A percentile compares a stretch with the other conserved stretches of the same genome.
Conservation (phyloP, 306 rosid genomes). For the Sechiopsis laciniata region DNA sequence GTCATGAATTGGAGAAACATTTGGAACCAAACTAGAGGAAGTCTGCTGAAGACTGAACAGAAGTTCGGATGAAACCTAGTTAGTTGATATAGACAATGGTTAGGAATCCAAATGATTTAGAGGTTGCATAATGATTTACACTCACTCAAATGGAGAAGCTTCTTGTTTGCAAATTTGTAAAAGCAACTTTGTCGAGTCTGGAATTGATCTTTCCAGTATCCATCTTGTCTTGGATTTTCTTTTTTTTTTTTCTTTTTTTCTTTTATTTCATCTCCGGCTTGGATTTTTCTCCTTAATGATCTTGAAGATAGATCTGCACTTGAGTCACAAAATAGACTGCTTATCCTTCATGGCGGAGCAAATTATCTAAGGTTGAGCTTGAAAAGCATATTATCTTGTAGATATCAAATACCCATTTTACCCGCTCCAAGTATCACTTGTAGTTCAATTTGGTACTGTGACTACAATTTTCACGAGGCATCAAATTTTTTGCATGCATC, state of each 20-base stretch:
- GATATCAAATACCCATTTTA: background rate
- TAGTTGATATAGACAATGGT: background rate
- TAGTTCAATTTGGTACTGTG: background rate
- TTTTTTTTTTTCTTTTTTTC: background rate
- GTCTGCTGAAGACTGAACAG: background rate
- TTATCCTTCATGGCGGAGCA: conserved; percentile 1
- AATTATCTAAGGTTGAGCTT: conserved; percentile 7
- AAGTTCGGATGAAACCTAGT: conserved; percentile 9
- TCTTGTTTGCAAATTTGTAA: conserved; percentile 11
- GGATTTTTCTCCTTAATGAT: background rate
- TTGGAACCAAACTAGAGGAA: background rate
- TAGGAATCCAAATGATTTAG: background rate
- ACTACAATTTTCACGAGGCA: background rate
- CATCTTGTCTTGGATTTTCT: background rate
- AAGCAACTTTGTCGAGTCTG: conserved; percentile 2
- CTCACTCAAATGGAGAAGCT: background rate
- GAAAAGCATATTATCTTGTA: background rate
- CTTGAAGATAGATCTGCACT: background rate
- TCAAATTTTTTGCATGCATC: background rate
- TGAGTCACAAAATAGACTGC: background rate
- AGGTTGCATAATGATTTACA: background rate
- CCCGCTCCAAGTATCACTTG: background rate
- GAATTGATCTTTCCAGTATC: background rate
- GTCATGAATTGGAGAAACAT: background rate
- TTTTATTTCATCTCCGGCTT: background rate